Evolutionary conservation across 345 rosid species (phyloP).

Genomic region (Xanthoceras sorbifolium): DNA sequence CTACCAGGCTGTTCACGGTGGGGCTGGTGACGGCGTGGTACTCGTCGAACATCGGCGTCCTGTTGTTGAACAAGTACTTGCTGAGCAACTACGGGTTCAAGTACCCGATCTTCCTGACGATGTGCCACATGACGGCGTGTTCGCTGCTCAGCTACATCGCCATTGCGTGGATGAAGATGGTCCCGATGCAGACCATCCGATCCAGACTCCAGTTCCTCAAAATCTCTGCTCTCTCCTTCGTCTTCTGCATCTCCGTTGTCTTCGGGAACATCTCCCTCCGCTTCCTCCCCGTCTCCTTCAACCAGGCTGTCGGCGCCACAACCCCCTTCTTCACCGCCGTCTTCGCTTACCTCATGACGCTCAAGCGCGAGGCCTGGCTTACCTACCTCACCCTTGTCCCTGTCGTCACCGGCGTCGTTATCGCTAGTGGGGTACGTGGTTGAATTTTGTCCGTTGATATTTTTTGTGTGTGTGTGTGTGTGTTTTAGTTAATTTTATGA

Average conservation of each 20-base stretch:
- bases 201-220: slow-evolving; percentile 84
- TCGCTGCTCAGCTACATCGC: slow-evolving; percentile 87
- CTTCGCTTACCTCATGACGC: slow-evolving; percentile 86
- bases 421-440: slow-evolving; percentile 91
- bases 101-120: slow-evolving; percentile 97
- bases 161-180: slow-evolving; percentile 97
- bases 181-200: slow-evolving; percentile 97
- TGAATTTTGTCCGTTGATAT: background rate
- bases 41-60: slow-evolving; percentile 92
- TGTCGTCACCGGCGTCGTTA: slow-evolving; percentile 91
- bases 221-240: slow-evolving; percentile 85
- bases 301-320: slow-evolving; percentile 96
- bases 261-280: slow-evolving; percentile 87
- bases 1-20: slow-evolving; percentile 67
- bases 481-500: background rate
- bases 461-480: background rate
- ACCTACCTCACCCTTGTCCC: slow-evolving; percentile 89
- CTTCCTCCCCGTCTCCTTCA: slow-evolving; percentile 86
- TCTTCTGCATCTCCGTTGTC: slow-evolving; percentile 95
- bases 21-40: slow-evolving; percentile 91
- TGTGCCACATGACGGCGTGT: slow-evolving; percentile 99
- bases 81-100: slow-evolving; percentile 95
- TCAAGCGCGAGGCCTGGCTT: slow-evolving; percentile 94
- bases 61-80: slow-evolving; percentile 88
- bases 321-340: slow-evolving; percentile 98